phyloP scores from a whole-genome alignment of 1,284 basidiomycete species.

The Chalciporus sp. region DNA sequence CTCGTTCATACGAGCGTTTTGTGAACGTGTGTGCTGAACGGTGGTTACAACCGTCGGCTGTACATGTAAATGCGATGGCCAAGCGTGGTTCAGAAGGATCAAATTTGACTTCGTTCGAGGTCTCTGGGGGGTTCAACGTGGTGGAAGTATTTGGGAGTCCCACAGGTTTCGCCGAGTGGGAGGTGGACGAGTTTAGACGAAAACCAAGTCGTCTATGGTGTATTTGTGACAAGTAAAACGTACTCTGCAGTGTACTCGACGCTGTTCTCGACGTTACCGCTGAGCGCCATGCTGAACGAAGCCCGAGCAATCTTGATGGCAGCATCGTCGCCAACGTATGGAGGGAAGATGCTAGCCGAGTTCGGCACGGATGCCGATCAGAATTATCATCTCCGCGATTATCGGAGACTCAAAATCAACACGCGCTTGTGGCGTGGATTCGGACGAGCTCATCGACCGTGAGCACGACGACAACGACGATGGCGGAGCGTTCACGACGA shows the following conservation, averaged over 20 bases:
- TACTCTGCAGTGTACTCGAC: conserved; percentile 2
- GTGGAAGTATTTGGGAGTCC: conserved; percentile 3
- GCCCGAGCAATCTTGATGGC: conserved; percentile 13
- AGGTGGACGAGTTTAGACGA: conserved; percentile 22
- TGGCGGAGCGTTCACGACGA: conserved; percentile 39
- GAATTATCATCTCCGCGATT: conserved; percentile 11
- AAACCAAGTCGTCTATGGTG: conserved; percentile 1
- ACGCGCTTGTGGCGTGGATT: conserved; percentile 32
- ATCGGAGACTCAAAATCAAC: conserved; percentile 25
- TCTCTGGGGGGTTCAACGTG: not conserved
- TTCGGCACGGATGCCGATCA: conserved; percentile 18
- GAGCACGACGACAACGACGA: conserved; percentile 29
- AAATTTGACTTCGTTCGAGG: conserved; percentile 6
- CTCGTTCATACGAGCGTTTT: conserved; percentile 81
- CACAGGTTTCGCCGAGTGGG: not conserved
- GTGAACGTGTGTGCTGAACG: conserved; percentile 91
- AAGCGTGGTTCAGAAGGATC: conserved; percentile 55
- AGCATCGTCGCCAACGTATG: conserved; percentile 19
- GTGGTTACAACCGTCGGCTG: conserved; percentile 74
- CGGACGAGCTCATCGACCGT: conserved; percentile 5
- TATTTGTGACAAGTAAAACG: not conserved
- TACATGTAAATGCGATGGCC: conserved; percentile 88
- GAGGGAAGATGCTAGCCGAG: not conserved
- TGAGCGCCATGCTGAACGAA: conserved; percentile 17
- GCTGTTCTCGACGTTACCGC: not conserved